Conservation (phyloP, 1,139 yeast genomes). For the Lodderomyces metapsilosis region DNA sequence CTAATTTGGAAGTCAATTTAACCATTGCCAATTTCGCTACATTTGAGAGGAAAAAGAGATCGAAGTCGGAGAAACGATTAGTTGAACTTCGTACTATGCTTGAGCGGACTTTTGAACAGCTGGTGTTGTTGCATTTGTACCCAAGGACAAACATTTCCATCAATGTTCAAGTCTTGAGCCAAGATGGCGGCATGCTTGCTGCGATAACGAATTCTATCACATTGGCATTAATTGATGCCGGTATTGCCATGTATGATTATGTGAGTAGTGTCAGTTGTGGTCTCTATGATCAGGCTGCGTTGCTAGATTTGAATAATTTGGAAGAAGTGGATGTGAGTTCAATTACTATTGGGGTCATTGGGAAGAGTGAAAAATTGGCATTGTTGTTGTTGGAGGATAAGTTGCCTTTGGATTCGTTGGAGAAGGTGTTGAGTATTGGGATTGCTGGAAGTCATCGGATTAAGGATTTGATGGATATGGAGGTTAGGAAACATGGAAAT, state of each 20-base stretch:
- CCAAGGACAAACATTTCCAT: conserved; percentile 81
- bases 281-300: conserved; percentile 67
- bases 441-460: conserved; percentile 86
- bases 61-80: conserved; percentile 64
- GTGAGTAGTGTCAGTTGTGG: conserved; percentile 83
- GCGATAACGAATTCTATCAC: conserved; percentile 86
- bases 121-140: conserved; percentile 70
- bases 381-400: conserved; percentile 77
- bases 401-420: conserved; percentile 79
- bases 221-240: conserved; percentile 90
- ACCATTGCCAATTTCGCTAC: conserved; percentile 82
- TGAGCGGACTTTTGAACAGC: conserved; percentile 78
- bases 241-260: conserved; percentile 91
- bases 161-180: conserved; percentile 73
- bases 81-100: conserved; percentile 75
- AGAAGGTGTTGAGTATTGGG: conserved; percentile 75
- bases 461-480: conserved; percentile 81
- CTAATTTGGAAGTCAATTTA: conserved; percentile 63
- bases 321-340: conserved; percentile 85
- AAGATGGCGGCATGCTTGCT: conserved; percentile 87
- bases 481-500: conserved; percentile 72
- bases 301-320: conserved; percentile 75
- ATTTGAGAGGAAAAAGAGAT: conserved; percentile 67
- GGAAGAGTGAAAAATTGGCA: conserved; percentile 76
- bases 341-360: conserved; percentile 81